These are phyloP conservation scores for Takakia lepidozioides DNA, from an alignment of 225 moss, liverwort and hornwort species.

Conservation along the genomic window DNA sequence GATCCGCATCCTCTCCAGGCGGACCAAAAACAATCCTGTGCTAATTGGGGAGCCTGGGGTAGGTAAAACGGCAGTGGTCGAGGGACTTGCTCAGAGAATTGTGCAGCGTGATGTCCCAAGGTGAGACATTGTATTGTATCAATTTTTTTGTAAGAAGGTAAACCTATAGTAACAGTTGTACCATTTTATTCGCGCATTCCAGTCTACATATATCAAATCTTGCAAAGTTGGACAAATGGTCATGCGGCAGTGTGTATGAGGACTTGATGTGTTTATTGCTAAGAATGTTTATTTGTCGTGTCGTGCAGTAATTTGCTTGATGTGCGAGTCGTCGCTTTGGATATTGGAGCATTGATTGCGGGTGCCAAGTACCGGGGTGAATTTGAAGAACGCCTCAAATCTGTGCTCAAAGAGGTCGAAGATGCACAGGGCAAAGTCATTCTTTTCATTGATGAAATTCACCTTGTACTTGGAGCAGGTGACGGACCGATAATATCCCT, in stretches of 20 bases:
- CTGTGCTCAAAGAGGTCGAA: slow-evolving; percentile 93
- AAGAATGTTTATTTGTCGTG: too few relatives aligned
- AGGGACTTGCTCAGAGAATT: slow-evolving; percentile 91
- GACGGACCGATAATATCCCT: too few relatives aligned
- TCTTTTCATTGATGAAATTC: slow-evolving; percentile 89
- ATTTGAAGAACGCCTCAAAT: slow-evolving; percentile 84
- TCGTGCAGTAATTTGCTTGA: slow-evolving; percentile 69
- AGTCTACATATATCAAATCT: too few relatives aligned
- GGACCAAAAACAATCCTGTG: slow-evolving; percentile 96
- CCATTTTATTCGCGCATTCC: too few relatives aligned
- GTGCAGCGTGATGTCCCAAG: slow-evolving; percentile 84
- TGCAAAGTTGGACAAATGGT: too few relatives aligned
- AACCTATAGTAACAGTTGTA: too few relatives aligned
- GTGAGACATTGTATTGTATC: too few relatives aligned
- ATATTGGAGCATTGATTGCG: slow-evolving; percentile 88
- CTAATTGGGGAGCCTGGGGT: slow-evolving; percentile 93
- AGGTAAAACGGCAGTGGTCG: slow-evolving; percentile 93
- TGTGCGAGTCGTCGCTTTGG: slow-evolving; percentile 67
- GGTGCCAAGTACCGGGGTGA: slow-evolving; percentile 93
- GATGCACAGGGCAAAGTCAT: slow-evolving; percentile 85
- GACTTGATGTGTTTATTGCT: too few relatives aligned
- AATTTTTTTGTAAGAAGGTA: too few relatives aligned
- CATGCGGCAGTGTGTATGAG: too few relatives aligned
- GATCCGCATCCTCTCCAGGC: slow-evolving; percentile 77
- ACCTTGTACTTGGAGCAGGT: slow-evolving; percentile 80